These are phyloP conservation scores for Astrephomene gubernaculifera DNA, from an alignment of 139 green algal species.

Conservation along the genomic window DNA sequence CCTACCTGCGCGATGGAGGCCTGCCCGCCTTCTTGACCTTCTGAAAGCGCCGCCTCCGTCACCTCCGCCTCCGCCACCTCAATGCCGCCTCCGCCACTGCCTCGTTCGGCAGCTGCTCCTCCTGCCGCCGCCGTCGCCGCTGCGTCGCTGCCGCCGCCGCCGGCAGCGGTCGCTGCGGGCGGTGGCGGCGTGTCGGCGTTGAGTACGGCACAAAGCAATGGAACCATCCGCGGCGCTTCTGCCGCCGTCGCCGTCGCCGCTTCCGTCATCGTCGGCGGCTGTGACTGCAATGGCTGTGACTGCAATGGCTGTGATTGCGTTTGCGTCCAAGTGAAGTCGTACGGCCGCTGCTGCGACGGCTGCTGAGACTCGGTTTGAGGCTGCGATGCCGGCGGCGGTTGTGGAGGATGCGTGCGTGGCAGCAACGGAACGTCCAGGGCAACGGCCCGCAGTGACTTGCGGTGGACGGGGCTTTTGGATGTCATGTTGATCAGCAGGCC, in stretches of 20 bases:
- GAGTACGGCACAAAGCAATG: conserved; percentile 68
- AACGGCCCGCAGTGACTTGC: conserved; percentile 31
- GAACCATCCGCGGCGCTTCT: conserved; percentile 36
- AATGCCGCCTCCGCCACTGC: not conserved
- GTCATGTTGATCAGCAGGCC: conserved; percentile 84
- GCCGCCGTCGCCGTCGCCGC: not conserved
- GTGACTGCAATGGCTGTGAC: too few species aligned
- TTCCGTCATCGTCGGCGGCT: not conserved
- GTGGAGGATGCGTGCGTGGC: not conserved
- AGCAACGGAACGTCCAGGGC: conserved; percentile 8
- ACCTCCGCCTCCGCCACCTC: conserved; percentile 9
- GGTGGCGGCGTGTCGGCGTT: not conserved
- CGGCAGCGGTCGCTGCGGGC: not conserved
- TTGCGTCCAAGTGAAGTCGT: too few species aligned
- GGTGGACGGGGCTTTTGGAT: conserved; percentile 34
- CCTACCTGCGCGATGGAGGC: conserved; percentile 69
- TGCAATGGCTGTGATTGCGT: too few species aligned
- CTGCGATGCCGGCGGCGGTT: not conserved
- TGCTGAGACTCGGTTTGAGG: not conserved
- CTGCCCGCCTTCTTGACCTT: conserved; percentile 49
- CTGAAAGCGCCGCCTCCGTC: conserved; percentile 54
- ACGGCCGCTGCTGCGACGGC: too few species aligned
- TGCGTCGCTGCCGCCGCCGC: too few species aligned
- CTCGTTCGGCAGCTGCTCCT: not conserved
- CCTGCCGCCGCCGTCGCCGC: not conserved